Percentiles rank a stretch among this genome's conserved stretches.
Evolutionary conservation across 2,329 filamentous ascomycete genomes (phyloP).

Genomic region (Cladophialophora exuberans): DNA sequence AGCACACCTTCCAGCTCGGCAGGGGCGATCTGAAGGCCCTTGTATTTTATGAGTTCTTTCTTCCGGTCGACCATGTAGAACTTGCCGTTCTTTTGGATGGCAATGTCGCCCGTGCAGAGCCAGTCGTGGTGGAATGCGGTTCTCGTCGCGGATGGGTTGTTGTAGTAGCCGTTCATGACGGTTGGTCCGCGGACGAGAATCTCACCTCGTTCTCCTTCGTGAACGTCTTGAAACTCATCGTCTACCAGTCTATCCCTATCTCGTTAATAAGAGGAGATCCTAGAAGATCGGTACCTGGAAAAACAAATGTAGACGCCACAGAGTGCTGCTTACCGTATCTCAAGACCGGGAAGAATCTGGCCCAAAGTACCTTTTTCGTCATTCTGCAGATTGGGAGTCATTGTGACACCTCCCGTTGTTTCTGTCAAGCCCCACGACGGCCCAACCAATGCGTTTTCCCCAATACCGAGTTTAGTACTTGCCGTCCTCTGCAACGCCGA

Average conservation of each 20-base stretch:
- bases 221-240: constrained; percentile 31
- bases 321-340: too few relatives aligned
- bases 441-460: constrained; percentile 27
- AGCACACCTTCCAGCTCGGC: constrained; percentile 53
- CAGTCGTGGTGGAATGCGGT: constrained; percentile 51
- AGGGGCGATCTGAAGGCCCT: constrained; percentile 55
- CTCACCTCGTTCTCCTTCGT: constrained; percentile 58
- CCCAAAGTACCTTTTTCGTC: constrained; percentile 30
- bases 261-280: constrained; percentile 26
- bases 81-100: constrained; percentile 75
- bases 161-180: constrained; percentile 42
- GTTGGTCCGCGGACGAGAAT: constrained; percentile 63
- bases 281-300: too few relatives aligned
- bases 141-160: constrained; percentile 28
- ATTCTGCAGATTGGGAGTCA: constrained; percentile 29
- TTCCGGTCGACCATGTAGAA: constrained; percentile 89
- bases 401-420: constrained; percentile 31
- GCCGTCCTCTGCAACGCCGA: constrained; percentile 57
- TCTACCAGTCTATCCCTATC: constrained; percentile 31
- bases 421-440: constrained; percentile 33
- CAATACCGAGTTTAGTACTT: constrained; percentile 54
- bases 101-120: constrained; percentile 89
- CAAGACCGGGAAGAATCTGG: too few relatives aligned
- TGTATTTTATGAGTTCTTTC: constrained; percentile 63
- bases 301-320: too few relatives aligned